Evolutionary conservation across 306 rosid species (phyloP), one percentile per base, ranked within the genome.

Genomic region (Rosa rugosa): DNA sequence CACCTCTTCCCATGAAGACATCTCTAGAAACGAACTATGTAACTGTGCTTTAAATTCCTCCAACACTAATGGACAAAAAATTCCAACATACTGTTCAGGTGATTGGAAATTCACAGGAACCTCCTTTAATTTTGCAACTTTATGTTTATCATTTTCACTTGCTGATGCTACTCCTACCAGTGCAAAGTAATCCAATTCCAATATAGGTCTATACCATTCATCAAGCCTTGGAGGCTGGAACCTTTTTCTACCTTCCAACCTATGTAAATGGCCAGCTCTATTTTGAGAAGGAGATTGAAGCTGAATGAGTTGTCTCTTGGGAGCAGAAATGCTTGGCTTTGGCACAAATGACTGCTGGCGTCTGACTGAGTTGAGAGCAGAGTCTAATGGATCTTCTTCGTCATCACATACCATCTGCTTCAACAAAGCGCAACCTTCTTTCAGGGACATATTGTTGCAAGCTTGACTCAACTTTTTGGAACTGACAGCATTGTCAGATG

Each of bases 21-120:
- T 88, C 79, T 94, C 99, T 16, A 81, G 71, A 86, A 89, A 94
- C 50, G 88, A 83, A 81, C 85, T 94, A n/a, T 89, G 92, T 71
- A 94, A 72, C 83, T 94, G 99, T 3, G 97, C 97, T 85, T 89
- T 94, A 72, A 94, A 89, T 87, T 94, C 99, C 90, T 94, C 99
- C 92, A 91, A 85, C 85, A 94, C 92, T 80, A 92, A 81, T 44
- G 99, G 99, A 49, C 84, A 89, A 82, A 94, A 94, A 69, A 88
- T 95, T 81, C 85, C 90, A 57, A 88, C 75, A 75, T 95, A 95
- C 76, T 95, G 94, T 80, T 95, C 95, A 49, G 93, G 86, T 72
- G 99, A 92, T 84, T 91, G 90, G 79, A 95, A 95, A 88, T 80
- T 72, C 50, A 90, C 87, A 79, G 99, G 99, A 85, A 95, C 92